A percentile compares a stretch with the other conserved stretches of the same genome.
phyloP scores from a whole-genome alignment of 2,329 filamentous ascomycete species.

The Cladosporium sphaerospermum region DNA sequence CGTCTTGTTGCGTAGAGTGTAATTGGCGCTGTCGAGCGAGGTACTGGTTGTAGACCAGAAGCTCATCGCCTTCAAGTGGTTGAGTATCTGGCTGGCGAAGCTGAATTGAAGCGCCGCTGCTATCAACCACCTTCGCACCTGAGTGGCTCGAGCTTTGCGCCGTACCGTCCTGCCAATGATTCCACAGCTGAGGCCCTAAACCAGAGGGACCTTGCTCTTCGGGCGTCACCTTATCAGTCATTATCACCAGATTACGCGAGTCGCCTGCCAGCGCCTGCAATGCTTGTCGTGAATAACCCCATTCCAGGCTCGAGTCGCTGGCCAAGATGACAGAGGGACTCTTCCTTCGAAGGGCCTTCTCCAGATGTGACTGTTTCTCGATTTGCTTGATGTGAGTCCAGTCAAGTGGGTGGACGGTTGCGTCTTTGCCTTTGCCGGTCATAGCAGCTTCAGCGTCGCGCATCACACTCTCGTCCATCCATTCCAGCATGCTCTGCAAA shows the following conservation, averaged over 20 bases:
- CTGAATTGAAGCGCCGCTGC: constrained; percentile 46
- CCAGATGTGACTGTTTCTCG: constrained; percentile 73
- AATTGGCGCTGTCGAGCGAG: constrained; percentile 81
- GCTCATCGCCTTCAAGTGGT: constrained; percentile 71
- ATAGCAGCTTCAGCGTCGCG: constrained; percentile 56
- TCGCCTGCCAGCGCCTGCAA: constrained; percentile 69
- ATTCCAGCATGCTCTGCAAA: constrained; percentile 92
- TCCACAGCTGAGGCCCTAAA: constrained; percentile 71
- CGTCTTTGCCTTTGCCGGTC: constrained; percentile 38
- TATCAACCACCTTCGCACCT: constrained; percentile 51
- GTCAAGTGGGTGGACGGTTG: constrained; percentile 68
- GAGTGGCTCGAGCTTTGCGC: constrained; percentile 4
- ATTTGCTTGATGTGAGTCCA: constrained; percentile 79
- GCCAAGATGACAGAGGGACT: constrained; percentile 74
- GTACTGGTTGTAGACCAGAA: constrained; percentile 83
- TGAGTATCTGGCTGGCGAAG: constrained; percentile 39
- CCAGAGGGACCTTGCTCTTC: constrained; percentile 40
- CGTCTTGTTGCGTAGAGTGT: constrained; percentile 71
- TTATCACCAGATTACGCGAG: constrained; percentile 72
- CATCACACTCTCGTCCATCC: constrained; percentile 96
- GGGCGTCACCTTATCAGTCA: constrained; percentile 66
- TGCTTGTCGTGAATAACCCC: constrained; percentile 86
- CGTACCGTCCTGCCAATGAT: constrained; percentile 41
- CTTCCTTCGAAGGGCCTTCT: constrained; percentile 55
- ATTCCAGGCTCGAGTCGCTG: constrained; percentile 83